A percentile compares a stretch with the other conserved stretches of the same genome.
Evolutionary conservation across 371 early-diverging fungal genomes (phyloP).

Genomic region (Mucor sp.): DNA sequence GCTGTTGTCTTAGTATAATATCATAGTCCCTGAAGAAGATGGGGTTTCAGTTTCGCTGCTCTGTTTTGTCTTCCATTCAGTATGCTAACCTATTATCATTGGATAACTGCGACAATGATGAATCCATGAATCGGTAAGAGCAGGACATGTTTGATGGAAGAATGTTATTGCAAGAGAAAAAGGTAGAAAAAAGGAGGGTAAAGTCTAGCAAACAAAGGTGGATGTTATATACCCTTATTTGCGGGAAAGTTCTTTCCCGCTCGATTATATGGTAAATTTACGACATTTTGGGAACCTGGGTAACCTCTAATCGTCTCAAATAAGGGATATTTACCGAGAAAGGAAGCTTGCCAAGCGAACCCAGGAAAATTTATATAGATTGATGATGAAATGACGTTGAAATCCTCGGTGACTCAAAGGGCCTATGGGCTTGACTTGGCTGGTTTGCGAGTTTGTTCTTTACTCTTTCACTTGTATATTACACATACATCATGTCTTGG

Average conservation of each 20-base stretch:
- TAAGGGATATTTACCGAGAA: background rate
- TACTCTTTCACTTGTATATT: background rate
- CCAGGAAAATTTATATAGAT: background rate
- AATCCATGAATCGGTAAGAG: constrained; percentile 9
- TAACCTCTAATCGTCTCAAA: background rate
- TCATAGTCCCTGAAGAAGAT: background rate
- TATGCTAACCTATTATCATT: constrained; percentile 7
- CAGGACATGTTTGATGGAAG: background rate
- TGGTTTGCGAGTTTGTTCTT: background rate
- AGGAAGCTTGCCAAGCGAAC: constrained; percentile 4
- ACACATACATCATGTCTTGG: constrained; percentile 59
- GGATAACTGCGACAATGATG: constrained; percentile 1
- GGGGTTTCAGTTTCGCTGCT: background rate
- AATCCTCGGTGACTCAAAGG: background rate
- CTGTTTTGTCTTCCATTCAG: background rate
- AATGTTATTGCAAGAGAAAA: constrained; percentile 10
- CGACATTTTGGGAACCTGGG: background rate
- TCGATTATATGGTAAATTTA: constrained; percentile 3
- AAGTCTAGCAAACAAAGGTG: background rate
- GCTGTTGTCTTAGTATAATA: constrained; percentile 23
- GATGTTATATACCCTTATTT: background rate
- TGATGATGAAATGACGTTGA: constrained; percentile 1
- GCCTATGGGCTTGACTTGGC: too few species aligned
- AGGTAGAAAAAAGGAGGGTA: background rate
- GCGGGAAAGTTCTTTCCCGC: constrained; percentile 32